Percentiles rank a stretch among this genome's conserved stretches.
These are phyloP conservation scores for Xylariales sp. DNA, from an alignment of 2,329 filamentous ascomycete species.

Conservation along the genomic window DNA sequence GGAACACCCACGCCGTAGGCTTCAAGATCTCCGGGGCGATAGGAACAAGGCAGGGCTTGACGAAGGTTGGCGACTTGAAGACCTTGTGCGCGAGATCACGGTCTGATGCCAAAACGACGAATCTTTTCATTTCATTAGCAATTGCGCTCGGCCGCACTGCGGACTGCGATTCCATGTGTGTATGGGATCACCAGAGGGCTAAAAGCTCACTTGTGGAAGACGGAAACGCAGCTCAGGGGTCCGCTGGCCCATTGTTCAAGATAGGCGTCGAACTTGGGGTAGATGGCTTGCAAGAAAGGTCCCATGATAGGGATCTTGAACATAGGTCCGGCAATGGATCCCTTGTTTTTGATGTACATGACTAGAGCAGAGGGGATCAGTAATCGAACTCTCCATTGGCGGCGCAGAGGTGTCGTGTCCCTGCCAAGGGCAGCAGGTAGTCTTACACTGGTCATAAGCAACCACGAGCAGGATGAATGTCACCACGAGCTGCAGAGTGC, in stretches of 20 bases:
- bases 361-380: slow-evolving; percentile 30
- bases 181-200: background rate
- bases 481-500: slow-evolving; percentile 1
- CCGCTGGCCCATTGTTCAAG: slow-evolving; percentile 74
- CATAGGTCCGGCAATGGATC: slow-evolving; percentile 56
- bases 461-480: slow-evolving; percentile 1
- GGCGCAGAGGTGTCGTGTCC: no score
- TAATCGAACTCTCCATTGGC: background rate
- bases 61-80: slow-evolving; percentile 71
- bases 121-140: no score
- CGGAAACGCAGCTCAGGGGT: slow-evolving; percentile 75
- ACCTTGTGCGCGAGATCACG: slow-evolving; percentile 77
- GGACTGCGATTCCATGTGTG: no score
- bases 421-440: no score
- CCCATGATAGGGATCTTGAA: slow-evolving; percentile 69
- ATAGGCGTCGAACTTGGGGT: slow-evolving; percentile 70
- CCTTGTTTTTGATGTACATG: slow-evolving; percentile 57
- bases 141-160: no score
- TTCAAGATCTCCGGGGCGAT: slow-evolving; percentile 70
- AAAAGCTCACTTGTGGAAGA: slow-evolving; percentile 70
- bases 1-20: slow-evolving; percentile 72
- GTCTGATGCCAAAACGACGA: slow-evolving; percentile 74
- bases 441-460: slow-evolving; percentile 4
- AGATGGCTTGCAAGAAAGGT: slow-evolving; percentile 70
- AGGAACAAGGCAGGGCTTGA: slow-evolving; percentile 76